phyloP scores from a whole-genome alignment of 2,329 filamentous ascomycete species.

The Xylariaceae sp. region DNA sequence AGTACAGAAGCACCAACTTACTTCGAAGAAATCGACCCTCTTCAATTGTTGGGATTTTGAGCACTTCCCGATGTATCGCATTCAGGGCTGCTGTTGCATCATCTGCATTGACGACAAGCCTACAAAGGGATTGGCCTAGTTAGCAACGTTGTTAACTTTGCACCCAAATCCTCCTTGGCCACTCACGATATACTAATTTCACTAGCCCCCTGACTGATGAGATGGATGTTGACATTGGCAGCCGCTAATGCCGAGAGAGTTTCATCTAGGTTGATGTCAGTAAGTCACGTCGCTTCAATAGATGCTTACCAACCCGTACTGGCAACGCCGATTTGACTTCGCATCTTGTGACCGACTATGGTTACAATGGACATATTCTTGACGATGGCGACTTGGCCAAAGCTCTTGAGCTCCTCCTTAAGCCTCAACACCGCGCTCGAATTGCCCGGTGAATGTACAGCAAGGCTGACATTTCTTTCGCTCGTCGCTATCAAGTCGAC shows the following conservation, averaged over 20 bases:
- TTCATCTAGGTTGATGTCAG: slow-evolving; percentile 33
- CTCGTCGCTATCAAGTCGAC: slow-evolving; percentile 42
- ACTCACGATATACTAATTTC: slow-evolving; percentile 42
- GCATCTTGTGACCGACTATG: slow-evolving; percentile 41
- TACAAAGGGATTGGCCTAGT: slow-evolving; percentile 10
- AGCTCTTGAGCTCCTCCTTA: slow-evolving; percentile 38
- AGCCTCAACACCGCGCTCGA: slow-evolving; percentile 33
- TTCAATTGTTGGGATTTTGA: slow-evolving; percentile 39
- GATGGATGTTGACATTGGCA: slow-evolving; percentile 39
- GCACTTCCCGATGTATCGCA: slow-evolving; percentile 41
- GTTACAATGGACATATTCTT: slow-evolving; percentile 41
- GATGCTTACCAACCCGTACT: slow-evolving; percentile 31
- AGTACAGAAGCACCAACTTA: slow-evolving; percentile 22
- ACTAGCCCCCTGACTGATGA: slow-evolving; percentile 42
- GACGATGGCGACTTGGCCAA: slow-evolving; percentile 37
- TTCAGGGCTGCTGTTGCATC: slow-evolving; percentile 40
- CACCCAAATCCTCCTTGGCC: not conserved
- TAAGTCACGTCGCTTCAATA: not conserved
- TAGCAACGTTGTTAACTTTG: not conserved
- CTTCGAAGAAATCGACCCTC: slow-evolving; percentile 36
- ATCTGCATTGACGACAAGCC: slow-evolving; percentile 38
- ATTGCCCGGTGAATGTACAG: slow-evolving; percentile 37
- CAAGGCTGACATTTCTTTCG: slow-evolving; percentile 41
- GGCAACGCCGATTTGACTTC: slow-evolving; percentile 41
- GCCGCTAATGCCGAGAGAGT: slow-evolving; percentile 38